phyloP scores from a whole-genome alignment of 1,284 basidiomycete species.

The Jaminaea rosea region DNA sequence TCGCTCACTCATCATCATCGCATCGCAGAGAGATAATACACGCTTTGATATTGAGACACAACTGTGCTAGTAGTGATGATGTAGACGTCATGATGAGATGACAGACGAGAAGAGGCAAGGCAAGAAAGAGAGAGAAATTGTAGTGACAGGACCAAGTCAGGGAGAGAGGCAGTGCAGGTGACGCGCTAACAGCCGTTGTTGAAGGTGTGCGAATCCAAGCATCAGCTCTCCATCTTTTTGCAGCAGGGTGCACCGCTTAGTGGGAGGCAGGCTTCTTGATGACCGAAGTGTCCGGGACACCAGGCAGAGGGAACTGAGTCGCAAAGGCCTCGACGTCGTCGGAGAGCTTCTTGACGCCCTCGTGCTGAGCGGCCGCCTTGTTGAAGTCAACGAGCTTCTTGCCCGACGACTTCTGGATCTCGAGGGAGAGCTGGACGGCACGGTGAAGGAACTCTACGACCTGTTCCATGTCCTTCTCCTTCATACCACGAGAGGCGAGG shows the following conservation, averaged over 20 bases:
- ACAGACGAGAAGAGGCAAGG: no score
- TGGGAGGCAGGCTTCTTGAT: conserved; percentile 34
- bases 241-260: conserved; percentile 1
- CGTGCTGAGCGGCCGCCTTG: conserved; percentile 62
- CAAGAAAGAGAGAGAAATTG: no score
- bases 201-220: no score
- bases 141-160: no score
- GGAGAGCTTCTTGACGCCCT: conserved; percentile 65
- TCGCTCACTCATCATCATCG: no score
- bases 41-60: no score
- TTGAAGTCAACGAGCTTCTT: conserved; percentile 92
- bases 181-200: no score
- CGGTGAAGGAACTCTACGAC: conserved; percentile 67
- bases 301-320: conserved; percentile 80
- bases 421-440: conserved; percentile 39
- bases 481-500: conserved; percentile 87
- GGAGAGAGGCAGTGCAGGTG: no score
- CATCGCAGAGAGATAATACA: no score
- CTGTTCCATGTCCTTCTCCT: conserved; percentile 68
- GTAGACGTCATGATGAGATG: no score
- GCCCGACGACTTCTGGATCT: conserved; percentile 79
- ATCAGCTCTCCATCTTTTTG: not conserved
- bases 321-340: conserved; percentile 72
- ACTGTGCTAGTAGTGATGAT: no score
- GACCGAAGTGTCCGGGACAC: conserved; percentile 59